Base-by-base conservation (phyloP, 1,284 basidiomycete species). In the Marasmius oreades region DNA sequence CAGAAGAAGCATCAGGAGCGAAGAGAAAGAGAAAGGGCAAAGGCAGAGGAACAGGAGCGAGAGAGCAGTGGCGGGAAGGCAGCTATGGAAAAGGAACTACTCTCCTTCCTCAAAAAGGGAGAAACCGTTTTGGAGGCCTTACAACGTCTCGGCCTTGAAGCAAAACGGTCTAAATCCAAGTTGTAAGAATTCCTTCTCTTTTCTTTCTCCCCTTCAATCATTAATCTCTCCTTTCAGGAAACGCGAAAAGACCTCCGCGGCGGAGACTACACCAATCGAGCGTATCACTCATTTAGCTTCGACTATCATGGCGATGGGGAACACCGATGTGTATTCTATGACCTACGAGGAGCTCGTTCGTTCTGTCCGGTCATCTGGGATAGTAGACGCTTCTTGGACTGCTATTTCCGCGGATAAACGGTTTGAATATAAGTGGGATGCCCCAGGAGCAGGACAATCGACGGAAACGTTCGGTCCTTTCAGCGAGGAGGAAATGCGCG, bases 61-160 rank as follows among this genome's bases (percentile, higher is more conserved):
- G 73, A 77, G 64, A 77, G 82, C 64, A 79, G 77, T 52, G 86
- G 86, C 42, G 88, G 89, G 53, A 88, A 87, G 71, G 76, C 77
- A 55, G 79, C 80, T 12, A 65, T 94, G 62, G 83, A 95, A 71
- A 76, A 79, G 62, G 78, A 88, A 57, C 76, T 95, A 3, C 75
- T 95, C 2, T 75, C 77, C 10, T 75, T 88, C 69, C 80, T 98
- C 69, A 88, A 90, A 72, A 89, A 90, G 60, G 93, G 93, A 2
- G 96, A 99, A 73, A 91, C 91, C 0, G 91, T 98, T 1, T 76
- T 98, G 23, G 91, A 93, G 67, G 92, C 94, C 3, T 71, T 99
- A 55, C 93, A 95, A 62, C 82, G 96, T 20, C 73, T 98, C 1
- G 96, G 96, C 10, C 77, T 75, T 3, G 80, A 80, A 61, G 79